These are phyloP conservation scores for Penicillium sp. DNA, from an alignment of 2,329 filamentous ascomycete genomes.

Conservation along the genomic window DNA sequence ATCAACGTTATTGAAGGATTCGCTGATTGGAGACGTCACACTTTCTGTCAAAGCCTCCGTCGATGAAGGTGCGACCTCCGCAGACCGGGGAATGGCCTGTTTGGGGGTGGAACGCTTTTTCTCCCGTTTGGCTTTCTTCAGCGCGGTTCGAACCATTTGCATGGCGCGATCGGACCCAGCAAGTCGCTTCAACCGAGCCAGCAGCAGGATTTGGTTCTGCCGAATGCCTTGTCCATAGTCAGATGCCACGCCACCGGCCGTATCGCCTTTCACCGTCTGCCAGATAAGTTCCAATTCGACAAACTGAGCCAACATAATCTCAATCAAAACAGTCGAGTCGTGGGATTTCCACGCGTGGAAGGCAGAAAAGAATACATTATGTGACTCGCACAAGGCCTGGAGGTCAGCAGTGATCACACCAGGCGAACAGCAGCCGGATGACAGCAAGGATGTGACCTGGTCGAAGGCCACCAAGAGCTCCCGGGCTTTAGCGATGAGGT, in stretches of 20 bases:
- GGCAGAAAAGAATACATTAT: constrained; percentile 55
- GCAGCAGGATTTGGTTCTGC: constrained; percentile 58
- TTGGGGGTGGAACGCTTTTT: constrained; percentile 49
- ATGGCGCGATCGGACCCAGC: constrained; percentile 57
- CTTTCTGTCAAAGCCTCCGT: constrained; percentile 35
- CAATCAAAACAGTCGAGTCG: constrained; percentile 57
- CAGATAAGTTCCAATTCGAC: constrained; percentile 61
- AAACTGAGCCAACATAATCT: constrained; percentile 62
- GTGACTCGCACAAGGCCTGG: constrained; percentile 50
- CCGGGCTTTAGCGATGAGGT: constrained; percentile 56
- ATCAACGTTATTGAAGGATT: constrained; percentile 38
- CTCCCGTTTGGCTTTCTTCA: constrained; percentile 53
- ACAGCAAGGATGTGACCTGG: constrained; percentile 47
- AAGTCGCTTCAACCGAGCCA: constrained; percentile 57
- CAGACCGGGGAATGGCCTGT: constrained; percentile 54
- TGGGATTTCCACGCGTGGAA: constrained; percentile 62
- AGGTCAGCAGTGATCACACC: constrained; percentile 43
- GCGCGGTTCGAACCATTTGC: constrained; percentile 54
- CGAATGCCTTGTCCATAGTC: constrained; percentile 61
- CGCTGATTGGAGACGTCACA: constrained; percentile 37
- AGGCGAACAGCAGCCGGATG: constrained; percentile 37
- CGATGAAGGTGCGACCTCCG: constrained; percentile 34
- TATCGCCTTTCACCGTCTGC: constrained; percentile 61
- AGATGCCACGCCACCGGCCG: constrained; percentile 54
- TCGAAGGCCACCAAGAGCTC: constrained; percentile 55